Evolutionary conservation across 129 eudicot genomes (phyloP).

Genomic region (Centaurea solstitialis): DNA sequence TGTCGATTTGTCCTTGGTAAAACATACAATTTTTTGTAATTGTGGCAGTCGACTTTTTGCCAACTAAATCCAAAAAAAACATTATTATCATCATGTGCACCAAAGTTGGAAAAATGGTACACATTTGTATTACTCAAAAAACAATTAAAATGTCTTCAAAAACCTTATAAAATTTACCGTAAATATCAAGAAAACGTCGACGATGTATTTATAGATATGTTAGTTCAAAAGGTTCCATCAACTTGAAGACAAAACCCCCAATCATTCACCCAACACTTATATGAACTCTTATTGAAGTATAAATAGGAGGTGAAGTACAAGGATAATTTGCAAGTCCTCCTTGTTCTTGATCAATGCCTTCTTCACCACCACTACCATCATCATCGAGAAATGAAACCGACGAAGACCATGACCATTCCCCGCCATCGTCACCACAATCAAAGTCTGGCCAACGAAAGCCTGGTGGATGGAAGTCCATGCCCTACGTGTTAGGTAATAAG

Average conservation of each 20-base stretch:
- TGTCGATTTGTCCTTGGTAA: background rate
- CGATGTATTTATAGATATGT: background rate
- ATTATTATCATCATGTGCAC: background rate
- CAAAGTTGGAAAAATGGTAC: background rate
- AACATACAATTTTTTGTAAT: background rate
- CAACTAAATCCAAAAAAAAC: background rate
- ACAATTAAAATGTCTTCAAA: too few relatives aligned
- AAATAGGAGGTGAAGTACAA: background rate
- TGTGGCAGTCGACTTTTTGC: background rate
- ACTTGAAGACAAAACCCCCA: slow-evolving; percentile 7
- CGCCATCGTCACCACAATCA: background rate
- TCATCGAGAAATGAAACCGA: slow-evolving; percentile 11
- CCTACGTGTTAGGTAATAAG: slow-evolving; percentile 47
- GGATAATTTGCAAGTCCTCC: background rate
- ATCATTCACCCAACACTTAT: background rate
- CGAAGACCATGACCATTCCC: background rate
- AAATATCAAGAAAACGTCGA: too few relatives aligned
- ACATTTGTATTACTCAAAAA: background rate
- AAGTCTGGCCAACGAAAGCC: slow-evolving; percentile 30
- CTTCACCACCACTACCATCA: background rate
- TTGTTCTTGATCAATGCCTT: slow-evolving; percentile 1
- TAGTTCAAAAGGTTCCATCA: background rate
- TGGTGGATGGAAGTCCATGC: slow-evolving; percentile 75
- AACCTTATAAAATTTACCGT: too few relatives aligned
- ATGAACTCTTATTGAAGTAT: background rate